A percentile compares a stretch with the other conserved stretches of the same genome.
Conservation (phyloP, 2,329 filamentous ascomycete species). For the Xylariaceae sp. region DNA sequence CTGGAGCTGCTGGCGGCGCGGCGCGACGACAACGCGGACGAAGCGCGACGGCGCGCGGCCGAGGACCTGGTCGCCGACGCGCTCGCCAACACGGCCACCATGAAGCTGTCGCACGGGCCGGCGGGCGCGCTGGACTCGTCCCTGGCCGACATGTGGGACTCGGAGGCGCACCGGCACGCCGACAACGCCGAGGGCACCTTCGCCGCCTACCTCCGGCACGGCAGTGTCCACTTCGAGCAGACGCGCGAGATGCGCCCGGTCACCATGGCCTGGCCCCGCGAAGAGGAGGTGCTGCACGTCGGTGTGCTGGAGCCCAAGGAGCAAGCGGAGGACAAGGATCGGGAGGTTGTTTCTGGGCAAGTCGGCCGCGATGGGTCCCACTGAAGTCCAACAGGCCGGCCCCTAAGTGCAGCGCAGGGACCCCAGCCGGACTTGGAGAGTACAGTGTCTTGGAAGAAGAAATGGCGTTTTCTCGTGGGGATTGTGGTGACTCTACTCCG, state of each 20-base stretch:
- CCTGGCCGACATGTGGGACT: slow-evolving; percentile 26
- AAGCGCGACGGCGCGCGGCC: slow-evolving; percentile 21
- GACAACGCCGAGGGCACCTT: slow-evolving; percentile 24
- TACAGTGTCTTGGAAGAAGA: no score
- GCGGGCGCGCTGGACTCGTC: slow-evolving; percentile 19
- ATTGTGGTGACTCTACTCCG: no score
- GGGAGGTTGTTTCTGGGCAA: no score
- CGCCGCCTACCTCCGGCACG: slow-evolving; percentile 23
- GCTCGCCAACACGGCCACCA: slow-evolving; percentile 23
- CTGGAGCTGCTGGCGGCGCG: slow-evolving; percentile 24
- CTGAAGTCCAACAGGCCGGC: no score
- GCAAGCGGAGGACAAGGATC: no score
- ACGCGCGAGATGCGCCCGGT: slow-evolving; percentile 17
- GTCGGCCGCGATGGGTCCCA: no score
- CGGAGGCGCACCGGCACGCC: slow-evolving; percentile 21
- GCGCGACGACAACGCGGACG: slow-evolving; percentile 16
- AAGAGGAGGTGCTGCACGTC: slow-evolving; percentile 16
- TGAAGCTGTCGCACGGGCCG: slow-evolving; percentile 27
- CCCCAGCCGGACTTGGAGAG: no score
- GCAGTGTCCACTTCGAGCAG: slow-evolving; percentile 21
- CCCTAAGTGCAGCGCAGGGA: no score
- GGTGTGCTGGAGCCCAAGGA: slow-evolving; percentile 18
- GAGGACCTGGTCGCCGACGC: slow-evolving; percentile 22
- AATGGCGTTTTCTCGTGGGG: no score
- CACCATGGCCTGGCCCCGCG: slow-evolving; percentile 15